Evolutionary conservation across 1,284 basidiomycete genomes (phyloP).

Genomic region (Ganoderma multipileum): DNA sequence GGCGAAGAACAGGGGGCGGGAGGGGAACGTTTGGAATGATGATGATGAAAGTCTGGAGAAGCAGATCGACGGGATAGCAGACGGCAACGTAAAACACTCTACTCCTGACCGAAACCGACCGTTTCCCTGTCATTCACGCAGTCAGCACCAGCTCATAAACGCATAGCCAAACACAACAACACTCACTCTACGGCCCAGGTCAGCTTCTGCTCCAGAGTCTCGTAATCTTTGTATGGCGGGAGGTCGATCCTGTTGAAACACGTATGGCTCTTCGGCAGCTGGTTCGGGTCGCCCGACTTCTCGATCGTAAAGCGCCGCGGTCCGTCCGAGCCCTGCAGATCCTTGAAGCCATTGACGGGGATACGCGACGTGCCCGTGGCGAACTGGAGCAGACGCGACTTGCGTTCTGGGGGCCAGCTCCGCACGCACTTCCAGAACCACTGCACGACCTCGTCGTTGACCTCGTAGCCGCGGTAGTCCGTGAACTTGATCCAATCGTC

Average conservation of each 20-base stretch:
- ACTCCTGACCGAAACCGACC: conserved; percentile 55
- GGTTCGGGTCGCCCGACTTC: conserved; percentile 92
- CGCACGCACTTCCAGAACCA: conserved; percentile 99
- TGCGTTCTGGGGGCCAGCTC: conserved; percentile 95
- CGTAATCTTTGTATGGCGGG: conserved; percentile 91
- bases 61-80: not conserved
- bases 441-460: conserved; percentile 94
- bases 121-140: conserved; percentile 44
- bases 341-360: conserved; percentile 99
- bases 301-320: conserved; percentile 96
- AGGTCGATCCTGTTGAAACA: conserved; percentile 94
- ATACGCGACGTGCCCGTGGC: conserved; percentile 97
- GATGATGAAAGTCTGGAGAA: not conserved
- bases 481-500: conserved; percentile 90
- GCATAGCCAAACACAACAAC: conserved; percentile 1
- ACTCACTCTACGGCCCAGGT: conserved; percentile 87
- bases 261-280: conserved; percentile 89
- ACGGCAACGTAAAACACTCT: conserved; percentile 24
- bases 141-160: conserved; percentile 15
- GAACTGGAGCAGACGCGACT: conserved; percentile 94
- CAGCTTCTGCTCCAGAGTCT: conserved; percentile 89
- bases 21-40: not conserved
- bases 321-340: conserved; percentile 96
- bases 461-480: conserved; percentile 85
- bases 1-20: not conserved